A percentile compares a stretch with the other conserved stretches of the same genome.
Evolutionary conservation across 805 yeast species (phyloP).

Genomic region (Kodamaea fukazawae): DNA sequence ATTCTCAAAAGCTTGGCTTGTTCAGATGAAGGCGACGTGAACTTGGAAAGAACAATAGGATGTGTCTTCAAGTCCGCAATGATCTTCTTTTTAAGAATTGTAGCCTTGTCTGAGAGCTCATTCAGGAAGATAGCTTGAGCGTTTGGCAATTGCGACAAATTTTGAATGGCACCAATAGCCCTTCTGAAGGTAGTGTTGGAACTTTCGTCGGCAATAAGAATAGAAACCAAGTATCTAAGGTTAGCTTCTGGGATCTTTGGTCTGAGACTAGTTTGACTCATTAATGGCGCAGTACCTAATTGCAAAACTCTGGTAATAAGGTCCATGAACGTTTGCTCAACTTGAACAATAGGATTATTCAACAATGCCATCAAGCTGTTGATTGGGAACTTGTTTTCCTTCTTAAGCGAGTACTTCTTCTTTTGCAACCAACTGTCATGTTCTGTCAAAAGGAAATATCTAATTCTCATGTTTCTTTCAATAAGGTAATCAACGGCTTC

Average conservation of each 20-base stretch:
- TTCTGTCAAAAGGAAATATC: constrained; percentile 75
- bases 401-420: constrained; percentile 29
- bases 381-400: constrained; percentile 61
- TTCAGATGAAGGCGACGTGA: constrained; percentile 77
- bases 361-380: constrained; percentile 63
- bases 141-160: constrained; percentile 58
- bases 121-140: constrained; percentile 64
- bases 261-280: constrained; percentile 37
- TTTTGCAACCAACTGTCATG: constrained; percentile 51
- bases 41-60: constrained; percentile 56
- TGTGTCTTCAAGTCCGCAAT: constrained; percentile 56
- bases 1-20: constrained; percentile 87
- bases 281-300: constrained; percentile 69
- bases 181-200: constrained; percentile 82
- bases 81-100: constrained; percentile 52
- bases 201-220: constrained; percentile 78
- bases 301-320: constrained; percentile 71
- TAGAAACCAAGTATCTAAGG: constrained; percentile 59
- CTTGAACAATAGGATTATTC: constrained; percentile 60
- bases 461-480: constrained; percentile 62
- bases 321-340: constrained; percentile 76
- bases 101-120: constrained; percentile 66
- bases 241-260: constrained; percentile 53
- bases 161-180: constrained; percentile 76
- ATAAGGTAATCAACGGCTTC: constrained; percentile 72